phyloP scores from a whole-genome alignment of 176 grass and related monocot genomes.

The Bothriochloa decipiens region DNA sequence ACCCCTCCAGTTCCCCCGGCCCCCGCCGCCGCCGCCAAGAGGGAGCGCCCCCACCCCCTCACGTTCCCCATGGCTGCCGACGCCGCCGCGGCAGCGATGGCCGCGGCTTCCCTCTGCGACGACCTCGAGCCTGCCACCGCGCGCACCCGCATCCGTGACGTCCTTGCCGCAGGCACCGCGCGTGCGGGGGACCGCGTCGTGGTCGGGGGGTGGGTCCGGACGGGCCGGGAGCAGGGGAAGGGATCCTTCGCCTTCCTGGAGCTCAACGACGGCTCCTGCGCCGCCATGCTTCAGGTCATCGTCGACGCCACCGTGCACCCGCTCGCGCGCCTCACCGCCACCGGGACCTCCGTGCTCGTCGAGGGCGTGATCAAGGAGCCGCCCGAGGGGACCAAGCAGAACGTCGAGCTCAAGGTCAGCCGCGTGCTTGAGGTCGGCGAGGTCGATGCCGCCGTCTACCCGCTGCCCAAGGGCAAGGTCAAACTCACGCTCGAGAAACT shows the following conservation, averaged over 20 bases:
- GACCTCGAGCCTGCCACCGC: slow-evolving; percentile 35
- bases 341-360: slow-evolving; percentile 83
- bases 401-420: slow-evolving; percentile 71
- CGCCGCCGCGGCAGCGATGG: slow-evolving; percentile 11
- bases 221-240: slow-evolving; percentile 71
- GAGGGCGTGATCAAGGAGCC: slow-evolving; percentile 83
- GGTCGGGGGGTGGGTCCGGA: slow-evolving; percentile 77
- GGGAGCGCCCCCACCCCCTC: not conserved
- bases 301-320: slow-evolving; percentile 59
- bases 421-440: slow-evolving; percentile 76
- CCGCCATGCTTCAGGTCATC: slow-evolving; percentile 75
- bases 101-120: slow-evolving; percentile 25
- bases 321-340: slow-evolving; percentile 65
- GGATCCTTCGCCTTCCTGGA: slow-evolving; percentile 81
- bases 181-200: slow-evolving; percentile 51
- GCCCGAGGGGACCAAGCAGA: slow-evolving; percentile 72
- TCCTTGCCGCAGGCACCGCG: slow-evolving; percentile 31
- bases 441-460: slow-evolving; percentile 74
- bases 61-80: slow-evolving; percentile 13
- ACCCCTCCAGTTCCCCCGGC: too few species aligned
- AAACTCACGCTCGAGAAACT: slow-evolving; percentile 80
- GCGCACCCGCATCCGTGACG: slow-evolving; percentile 35
- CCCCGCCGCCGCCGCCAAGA: not conserved
- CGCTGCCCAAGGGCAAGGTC: slow-evolving; percentile 84
- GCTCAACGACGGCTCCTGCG: slow-evolving; percentile 93